Evolutionary conservation across 768 basidiomycete species (phyloP).

Genomic region (Flagelloscypha sp.): DNA sequence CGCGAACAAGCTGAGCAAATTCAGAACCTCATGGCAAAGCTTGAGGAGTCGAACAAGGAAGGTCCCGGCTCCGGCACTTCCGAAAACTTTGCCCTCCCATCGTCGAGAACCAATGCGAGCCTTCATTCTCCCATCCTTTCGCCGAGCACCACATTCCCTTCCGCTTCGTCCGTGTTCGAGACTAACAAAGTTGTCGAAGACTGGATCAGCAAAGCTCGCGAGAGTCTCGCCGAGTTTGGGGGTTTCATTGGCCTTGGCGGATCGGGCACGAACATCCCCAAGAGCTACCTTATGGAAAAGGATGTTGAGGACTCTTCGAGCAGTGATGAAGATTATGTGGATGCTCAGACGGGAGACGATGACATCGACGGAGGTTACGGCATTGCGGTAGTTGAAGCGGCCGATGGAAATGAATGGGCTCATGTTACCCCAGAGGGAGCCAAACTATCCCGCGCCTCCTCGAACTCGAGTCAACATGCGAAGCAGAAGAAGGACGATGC

Average conservation of each 20-base stretch:
- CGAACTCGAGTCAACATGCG: constrained; percentile 22
- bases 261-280: constrained; percentile 43
- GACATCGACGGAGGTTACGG: constrained; percentile 15
- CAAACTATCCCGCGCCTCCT: constrained; percentile 13
- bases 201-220: constrained; percentile 71
- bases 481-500: constrained; percentile 30
- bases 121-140: constrained; percentile 20
- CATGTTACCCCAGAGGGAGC: constrained; percentile 17
- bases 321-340: constrained; percentile 33
- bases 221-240: constrained; percentile 60
- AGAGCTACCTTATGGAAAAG: constrained; percentile 40
- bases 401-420: constrained; percentile 30
- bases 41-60: constrained; percentile 39
- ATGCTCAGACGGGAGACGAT: constrained; percentile 13
- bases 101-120: constrained; percentile 12
- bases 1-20: constrained; percentile 68
- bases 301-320: constrained; percentile 34
- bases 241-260: constrained; percentile 58
- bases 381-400: constrained; percentile 31
- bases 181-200: constrained; percentile 55
- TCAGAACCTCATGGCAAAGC: constrained; percentile 58
- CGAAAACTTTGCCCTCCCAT: constrained; percentile 15
- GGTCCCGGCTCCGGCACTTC: constrained; percentile 12
- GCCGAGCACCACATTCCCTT: constrained; percentile 10
- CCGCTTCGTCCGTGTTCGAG: constrained; percentile 22